Evolutionary conservation across 2,329 filamentous ascomycete genomes (phyloP).

Genomic region (Beauveria sp.): DNA sequence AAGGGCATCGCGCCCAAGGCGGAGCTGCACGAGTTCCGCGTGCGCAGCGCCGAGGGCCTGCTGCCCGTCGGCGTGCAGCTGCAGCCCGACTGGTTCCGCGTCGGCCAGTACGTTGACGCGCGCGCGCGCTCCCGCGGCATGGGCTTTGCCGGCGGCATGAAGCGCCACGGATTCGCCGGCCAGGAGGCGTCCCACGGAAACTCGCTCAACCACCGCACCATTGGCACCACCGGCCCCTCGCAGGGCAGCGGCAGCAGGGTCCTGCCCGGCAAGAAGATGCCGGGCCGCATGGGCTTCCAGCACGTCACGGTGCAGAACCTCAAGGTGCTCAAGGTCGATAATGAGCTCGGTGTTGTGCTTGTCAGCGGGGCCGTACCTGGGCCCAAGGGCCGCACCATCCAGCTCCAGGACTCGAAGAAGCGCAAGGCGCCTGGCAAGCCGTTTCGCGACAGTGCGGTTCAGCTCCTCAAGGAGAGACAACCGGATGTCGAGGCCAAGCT

Average conservation of each 20-base stretch:
- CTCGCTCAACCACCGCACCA: constrained; percentile 84
- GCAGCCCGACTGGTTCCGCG: constrained; percentile 81
- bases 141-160: constrained; percentile 97
- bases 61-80: constrained; percentile 68
- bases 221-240: constrained; percentile 81
- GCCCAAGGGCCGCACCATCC: constrained; percentile 77
- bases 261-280: constrained; percentile 94
- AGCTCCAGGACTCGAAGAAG: constrained; percentile 85
- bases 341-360: constrained; percentile 77
- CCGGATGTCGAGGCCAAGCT: constrained; percentile 37
- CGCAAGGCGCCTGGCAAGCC: constrained; percentile 53
- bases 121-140: constrained; percentile 72
- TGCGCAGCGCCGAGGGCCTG: constrained; percentile 65
- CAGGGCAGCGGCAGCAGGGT: constrained; percentile 92
- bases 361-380: constrained; percentile 82
- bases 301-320: constrained; percentile 86
- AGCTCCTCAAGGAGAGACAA: constrained; percentile 38
- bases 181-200: constrained; percentile 93
- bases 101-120: constrained; percentile 86
- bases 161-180: constrained; percentile 81
- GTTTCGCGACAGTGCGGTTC: constrained; percentile 38
- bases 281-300: constrained; percentile 88
- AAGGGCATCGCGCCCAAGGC: constrained; percentile 78
- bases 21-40: constrained; percentile 78
- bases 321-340: constrained; percentile 79